Evolutionary conservation across 768 basidiomycete genomes (phyloP), one percentile per base, ranked within the genome.

Genomic region (Naganishia randhawae): DNA sequence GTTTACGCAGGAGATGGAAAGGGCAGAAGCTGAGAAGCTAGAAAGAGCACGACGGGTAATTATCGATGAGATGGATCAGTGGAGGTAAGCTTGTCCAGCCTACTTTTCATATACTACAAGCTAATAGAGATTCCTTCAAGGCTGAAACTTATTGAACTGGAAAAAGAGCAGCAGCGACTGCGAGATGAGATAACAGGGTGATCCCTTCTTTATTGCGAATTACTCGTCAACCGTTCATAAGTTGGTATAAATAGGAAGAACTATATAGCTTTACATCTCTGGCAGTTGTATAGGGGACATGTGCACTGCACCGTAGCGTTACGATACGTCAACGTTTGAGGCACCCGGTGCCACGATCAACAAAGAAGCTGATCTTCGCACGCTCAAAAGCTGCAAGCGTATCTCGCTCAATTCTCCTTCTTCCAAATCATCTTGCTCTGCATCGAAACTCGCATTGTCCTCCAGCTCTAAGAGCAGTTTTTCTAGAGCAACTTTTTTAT

Each of bases 1-100:
- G 81, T 97, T 97, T 73, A 88, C 86, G 29, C 77, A 81, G 41
- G 84, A 84, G 63, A 92, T 97, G 89, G 92, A 93, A 79, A 87
- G 85, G 74, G 91, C 90, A 42, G 96, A 98, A 77, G 84, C 84
- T 7, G 89, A 89, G 41, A 81, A 89, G 66, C 76, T 98, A 63
- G 90, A 93, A 62, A 85, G 85, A 37, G 93, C 90, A 5, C 82
- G 87, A 55, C 87, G 87, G 74, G 81, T 83, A 25, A 82, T 96
- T 42, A 75, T 89, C 42, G 85, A 84, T 22, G 89, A 95, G 83
- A 88, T 90, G 74, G 89, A 91, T 51, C 84, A 84, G 62, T 88
- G 87, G 86, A 74, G 76, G 83, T 55, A 79, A 97, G 69, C 84
- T 16, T 27, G n/a, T 29, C 31, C 31, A 14, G n/a, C 25, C 25